A percentile compares a stretch with the other conserved stretches of the same genome.
Evolutionary conservation across 164 flowering plant species (phyloP).

Genomic region (Berberis vulgaris): DNA sequence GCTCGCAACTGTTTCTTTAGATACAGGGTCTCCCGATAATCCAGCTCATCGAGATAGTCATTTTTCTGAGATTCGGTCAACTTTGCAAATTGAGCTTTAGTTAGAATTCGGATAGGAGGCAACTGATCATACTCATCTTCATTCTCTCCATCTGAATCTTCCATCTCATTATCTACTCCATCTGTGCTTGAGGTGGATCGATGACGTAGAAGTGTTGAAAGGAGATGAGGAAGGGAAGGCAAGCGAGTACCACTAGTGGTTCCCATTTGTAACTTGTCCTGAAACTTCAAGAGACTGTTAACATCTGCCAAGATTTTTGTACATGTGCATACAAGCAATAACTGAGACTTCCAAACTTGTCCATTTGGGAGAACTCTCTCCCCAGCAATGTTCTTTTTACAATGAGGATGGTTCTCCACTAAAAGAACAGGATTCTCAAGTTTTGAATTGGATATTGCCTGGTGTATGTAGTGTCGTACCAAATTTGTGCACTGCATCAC

Average conservation of each 20-base stretch:
- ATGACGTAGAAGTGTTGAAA: slow-evolving; percentile 67
- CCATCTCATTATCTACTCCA: slow-evolving; percentile 34
- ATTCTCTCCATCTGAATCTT: slow-evolving; percentile 40
- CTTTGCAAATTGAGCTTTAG: slow-evolving; percentile 58
- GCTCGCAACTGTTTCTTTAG: slow-evolving; percentile 77
- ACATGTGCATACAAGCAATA: slow-evolving; percentile 62
- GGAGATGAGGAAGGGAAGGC: slow-evolving; percentile 92
- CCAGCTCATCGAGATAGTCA: slow-evolving; percentile 86
- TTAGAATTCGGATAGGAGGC: slow-evolving; percentile 76
- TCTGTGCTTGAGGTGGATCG: slow-evolving; percentile 21
- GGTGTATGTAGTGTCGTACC: slow-evolving; percentile 65
- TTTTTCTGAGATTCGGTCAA: slow-evolving; percentile 55
- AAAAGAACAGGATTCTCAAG: slow-evolving; percentile 74
- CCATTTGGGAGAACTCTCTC: slow-evolving; percentile 86
- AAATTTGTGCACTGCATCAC: slow-evolving; percentile 50
- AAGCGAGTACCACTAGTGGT: slow-evolving; percentile 28
- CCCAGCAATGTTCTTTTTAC: slow-evolving; percentile 52
- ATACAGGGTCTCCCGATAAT: slow-evolving; percentile 83
- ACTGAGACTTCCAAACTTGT: slow-evolving; percentile 70
- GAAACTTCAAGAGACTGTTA: slow-evolving; percentile 52
- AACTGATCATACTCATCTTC: slow-evolving; percentile 88
- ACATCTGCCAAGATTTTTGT: slow-evolving; percentile 80
- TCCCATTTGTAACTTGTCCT: slow-evolving; percentile 50
- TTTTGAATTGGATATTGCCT: slow-evolving; percentile 58
- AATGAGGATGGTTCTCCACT: slow-evolving; percentile 83